A percentile compares a stretch with the other conserved stretches of the same genome.
These are phyloP conservation scores for Paramecium sexaurelia DNA, from an alignment of 73 alveolate genomes.

Conservation along the genomic window DNA sequence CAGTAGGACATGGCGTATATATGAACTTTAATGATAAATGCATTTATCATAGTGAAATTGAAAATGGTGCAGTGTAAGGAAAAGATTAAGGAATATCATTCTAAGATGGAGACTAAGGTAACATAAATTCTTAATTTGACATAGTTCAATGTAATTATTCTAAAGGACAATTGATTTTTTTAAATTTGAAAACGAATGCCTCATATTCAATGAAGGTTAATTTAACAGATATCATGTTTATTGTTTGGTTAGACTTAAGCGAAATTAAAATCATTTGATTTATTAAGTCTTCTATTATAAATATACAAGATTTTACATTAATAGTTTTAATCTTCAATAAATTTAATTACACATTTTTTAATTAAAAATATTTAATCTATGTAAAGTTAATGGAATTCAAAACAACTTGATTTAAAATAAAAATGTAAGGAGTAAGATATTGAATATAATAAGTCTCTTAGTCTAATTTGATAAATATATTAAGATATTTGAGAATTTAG, in stretches of 20 bases:
- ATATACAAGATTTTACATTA: background rate
- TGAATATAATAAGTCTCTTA: no score
- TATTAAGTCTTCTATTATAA: background rate
- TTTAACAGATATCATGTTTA: background rate
- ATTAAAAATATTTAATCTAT: background rate
- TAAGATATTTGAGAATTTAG: no score
- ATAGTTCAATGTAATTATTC: background rate
- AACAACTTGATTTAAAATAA: background rate
- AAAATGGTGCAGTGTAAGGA: constrained; percentile 33
- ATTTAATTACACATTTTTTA: background rate
- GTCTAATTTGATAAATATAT: no score
- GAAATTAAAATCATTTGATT: constrained; percentile 39
- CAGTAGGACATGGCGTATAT: constrained; percentile 13
- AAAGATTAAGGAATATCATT: constrained; percentile 38
- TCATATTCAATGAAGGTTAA: background rate
- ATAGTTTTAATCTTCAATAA: background rate
- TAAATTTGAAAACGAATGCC: background rate
- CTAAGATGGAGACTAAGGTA: background rate
- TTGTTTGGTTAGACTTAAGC: constrained; percentile 50
- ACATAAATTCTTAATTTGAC: background rate
- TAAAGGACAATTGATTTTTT: background rate
- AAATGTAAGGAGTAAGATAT: background rate
- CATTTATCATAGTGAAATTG: constrained; percentile 35
- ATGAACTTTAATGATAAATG: constrained; percentile 53
- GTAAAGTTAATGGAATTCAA: background rate